phyloP scores from a whole-genome alignment of 208 protist genomes.

The Leishmania aethiopica region DNA sequence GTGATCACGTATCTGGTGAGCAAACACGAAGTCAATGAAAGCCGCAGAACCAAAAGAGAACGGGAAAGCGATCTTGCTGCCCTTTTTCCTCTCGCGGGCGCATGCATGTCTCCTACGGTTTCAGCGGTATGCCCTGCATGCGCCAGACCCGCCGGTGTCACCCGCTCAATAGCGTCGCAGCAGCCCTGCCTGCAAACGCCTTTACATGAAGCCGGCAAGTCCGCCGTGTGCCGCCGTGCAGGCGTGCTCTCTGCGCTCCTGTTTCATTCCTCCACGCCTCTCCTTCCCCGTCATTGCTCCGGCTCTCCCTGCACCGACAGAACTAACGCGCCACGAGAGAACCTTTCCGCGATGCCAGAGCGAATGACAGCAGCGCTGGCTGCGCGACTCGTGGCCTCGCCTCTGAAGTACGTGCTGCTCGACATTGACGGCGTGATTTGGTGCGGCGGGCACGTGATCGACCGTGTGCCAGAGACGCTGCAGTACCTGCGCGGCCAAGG shows the following conservation, averaged over 20 bases:
- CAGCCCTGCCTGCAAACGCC: background rate
- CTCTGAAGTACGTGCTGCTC: slow-evolving; percentile 63
- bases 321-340: background rate
- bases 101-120: background rate
- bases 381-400: slow-evolving; percentile 34
- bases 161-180: background rate
- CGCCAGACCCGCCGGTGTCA: background rate
- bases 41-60: background rate
- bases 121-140: background rate
- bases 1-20: background rate
- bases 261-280: background rate
- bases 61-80: background rate
- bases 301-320: background rate
- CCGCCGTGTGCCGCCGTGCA: background rate
- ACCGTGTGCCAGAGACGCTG: slow-evolving; percentile 54
- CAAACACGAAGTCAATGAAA: background rate
- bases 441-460: slow-evolving; percentile 49
- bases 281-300: background rate
- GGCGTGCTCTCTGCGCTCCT: background rate
- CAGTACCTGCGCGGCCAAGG: slow-evolving; percentile 46
- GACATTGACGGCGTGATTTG: slow-evolving; percentile 80
- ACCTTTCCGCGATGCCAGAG: slow-evolving; percentile 16
- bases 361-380: slow-evolving; percentile 29
- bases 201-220: background rate
- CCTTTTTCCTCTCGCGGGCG: background rate